Conservation (phyloP, 768 basidiomycete species). For the Rubroboletus satanas region DNA sequence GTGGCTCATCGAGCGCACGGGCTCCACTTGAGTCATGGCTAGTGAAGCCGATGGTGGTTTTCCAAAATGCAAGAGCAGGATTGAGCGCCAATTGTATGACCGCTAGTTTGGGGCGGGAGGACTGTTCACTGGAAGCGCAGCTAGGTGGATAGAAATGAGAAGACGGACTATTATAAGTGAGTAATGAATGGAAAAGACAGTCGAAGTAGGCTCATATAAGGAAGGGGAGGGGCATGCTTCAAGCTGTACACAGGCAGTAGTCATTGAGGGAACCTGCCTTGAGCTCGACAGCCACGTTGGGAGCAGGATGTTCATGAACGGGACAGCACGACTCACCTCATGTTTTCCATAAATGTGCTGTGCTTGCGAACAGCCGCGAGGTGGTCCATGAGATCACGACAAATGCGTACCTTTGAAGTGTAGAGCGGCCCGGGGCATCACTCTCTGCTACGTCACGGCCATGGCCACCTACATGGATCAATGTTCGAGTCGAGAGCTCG, state of each 20-base stretch:
- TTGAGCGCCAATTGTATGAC: conserved; percentile 8
- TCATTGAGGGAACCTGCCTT: conserved; percentile 32
- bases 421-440: conserved; percentile 15
- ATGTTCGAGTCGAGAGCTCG: conserved; percentile 2
- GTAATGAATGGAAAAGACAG: conserved; percentile 25
- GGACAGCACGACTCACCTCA: conserved; percentile 35
- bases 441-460: conserved; percentile 25
- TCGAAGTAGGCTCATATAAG: conserved; percentile 30
- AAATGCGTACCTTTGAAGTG: conserved; percentile 25
- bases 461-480: conserved; percentile 21
- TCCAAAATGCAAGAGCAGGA: conserved; percentile 6
- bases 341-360: conserved; percentile 34
- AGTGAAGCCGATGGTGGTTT: conserved; percentile 3
- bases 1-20: conserved; percentile 49
- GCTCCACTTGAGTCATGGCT: conserved; percentile 29
- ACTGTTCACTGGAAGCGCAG: conserved; percentile 21
- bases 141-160: conserved; percentile 28
- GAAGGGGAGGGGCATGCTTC: conserved; percentile 24
- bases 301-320: conserved; percentile 30
- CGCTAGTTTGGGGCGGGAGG: conserved; percentile 13
- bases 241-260: conserved; percentile 32
- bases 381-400: conserved; percentile 34
- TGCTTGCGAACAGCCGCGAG: conserved; percentile 32
- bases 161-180: conserved; percentile 26
- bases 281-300: conserved; percentile 36